Conservation (phyloP, 129 eudicot genomes). For the Pseudognaphalium luteoalbum region DNA sequence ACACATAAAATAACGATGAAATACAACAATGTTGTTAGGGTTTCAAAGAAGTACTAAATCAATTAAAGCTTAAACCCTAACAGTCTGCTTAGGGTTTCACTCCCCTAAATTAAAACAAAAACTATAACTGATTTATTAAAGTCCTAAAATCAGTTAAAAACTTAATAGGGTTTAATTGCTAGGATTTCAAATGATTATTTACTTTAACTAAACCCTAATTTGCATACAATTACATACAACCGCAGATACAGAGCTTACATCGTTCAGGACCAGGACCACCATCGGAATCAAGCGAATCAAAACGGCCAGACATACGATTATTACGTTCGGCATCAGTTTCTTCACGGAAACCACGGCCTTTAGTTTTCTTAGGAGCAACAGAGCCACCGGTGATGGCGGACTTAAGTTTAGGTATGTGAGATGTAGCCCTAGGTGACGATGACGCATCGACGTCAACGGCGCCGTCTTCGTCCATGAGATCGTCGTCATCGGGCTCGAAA, state of each 20-base stretch:
- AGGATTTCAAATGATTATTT: not conserved
- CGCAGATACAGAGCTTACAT: slow-evolving; percentile 42
- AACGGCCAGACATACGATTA: slow-evolving; percentile 73
- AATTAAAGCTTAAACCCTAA: not conserved
- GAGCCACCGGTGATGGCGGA: slow-evolving; percentile 85
- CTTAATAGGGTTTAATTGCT: too few relatives aligned
- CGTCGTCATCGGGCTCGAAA: slow-evolving; percentile 95
- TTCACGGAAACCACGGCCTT: slow-evolving; percentile 93
- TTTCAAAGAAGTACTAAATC: not conserved
- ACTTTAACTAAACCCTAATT: not conserved
- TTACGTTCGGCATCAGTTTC: slow-evolving; percentile 70
- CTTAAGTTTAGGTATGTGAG: slow-evolving; percentile 59
- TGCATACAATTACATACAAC: not conserved
- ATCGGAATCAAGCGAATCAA: slow-evolving; percentile 79
- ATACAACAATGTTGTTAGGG: not conserved
- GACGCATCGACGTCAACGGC: slow-evolving; percentile 51
- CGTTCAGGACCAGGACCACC: slow-evolving; percentile 95
- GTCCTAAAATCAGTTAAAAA: too few relatives aligned
- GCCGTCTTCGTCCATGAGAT: slow-evolving; percentile 93
- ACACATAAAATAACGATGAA: not conserved
- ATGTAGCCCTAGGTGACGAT: slow-evolving; percentile 36
- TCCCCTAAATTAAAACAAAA: not conserved
- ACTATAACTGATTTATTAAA: too few relatives aligned
- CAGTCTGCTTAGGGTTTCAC: not conserved
- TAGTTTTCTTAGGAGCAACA: slow-evolving; percentile 52